A percentile compares a stretch with the other conserved stretches of the same genome.
Evolutionary conservation across 192 early-diverging fungal species (phyloP).

Genomic region (Coemansia asiatica): DNA sequence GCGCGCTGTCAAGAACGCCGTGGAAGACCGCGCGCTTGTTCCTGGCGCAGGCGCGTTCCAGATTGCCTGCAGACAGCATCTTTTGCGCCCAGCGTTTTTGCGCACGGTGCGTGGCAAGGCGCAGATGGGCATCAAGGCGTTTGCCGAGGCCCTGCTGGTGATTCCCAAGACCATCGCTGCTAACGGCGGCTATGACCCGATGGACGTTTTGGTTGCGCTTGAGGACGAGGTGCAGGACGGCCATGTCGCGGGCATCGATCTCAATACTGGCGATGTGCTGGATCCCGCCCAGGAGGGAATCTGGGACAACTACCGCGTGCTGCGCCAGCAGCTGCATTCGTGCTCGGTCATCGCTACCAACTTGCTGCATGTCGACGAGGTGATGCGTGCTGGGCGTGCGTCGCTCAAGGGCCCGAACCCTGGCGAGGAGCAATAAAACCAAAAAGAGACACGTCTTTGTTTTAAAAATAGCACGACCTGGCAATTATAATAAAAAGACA

Average conservation of each 20-base stretch:
- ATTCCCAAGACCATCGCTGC: conserved; percentile 95
- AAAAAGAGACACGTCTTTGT: too few relatives aligned
- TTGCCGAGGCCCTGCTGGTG: conserved; percentile 92
- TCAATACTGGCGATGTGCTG: conserved; percentile 89
- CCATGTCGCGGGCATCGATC: conserved; percentile 89
- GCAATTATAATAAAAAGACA: too few relatives aligned
- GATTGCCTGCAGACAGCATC: conserved; percentile 79
- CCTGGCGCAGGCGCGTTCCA: conserved; percentile 97
- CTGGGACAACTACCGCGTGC: conserved; percentile 98
- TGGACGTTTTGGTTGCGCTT: conserved; percentile 91
- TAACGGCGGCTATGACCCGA: conserved; percentile 95
- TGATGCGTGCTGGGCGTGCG: conserved; percentile 78
- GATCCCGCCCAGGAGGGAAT: conserved; percentile 92
- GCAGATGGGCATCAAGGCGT: conserved; percentile 96
- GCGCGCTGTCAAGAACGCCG: conserved; percentile 96
- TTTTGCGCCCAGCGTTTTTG: conserved; percentile 78
- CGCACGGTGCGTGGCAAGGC: conserved; percentile 86
- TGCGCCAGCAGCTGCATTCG: conserved; percentile 94
- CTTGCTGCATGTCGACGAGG: conserved; percentile 96
- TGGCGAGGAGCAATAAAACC: conserved; percentile 32
- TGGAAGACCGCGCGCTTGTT: conserved; percentile 89
- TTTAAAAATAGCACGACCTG: too few relatives aligned
- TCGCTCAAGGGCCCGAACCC: conserved; percentile 57
- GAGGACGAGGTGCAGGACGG: conserved; percentile 91
- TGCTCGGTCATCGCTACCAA: conserved; percentile 98